Evolutionary conservation across 768 basidiomycete genomes (phyloP), one percentile per base, ranked within the genome.

Genomic region (Nidularia pulvinata): DNA sequence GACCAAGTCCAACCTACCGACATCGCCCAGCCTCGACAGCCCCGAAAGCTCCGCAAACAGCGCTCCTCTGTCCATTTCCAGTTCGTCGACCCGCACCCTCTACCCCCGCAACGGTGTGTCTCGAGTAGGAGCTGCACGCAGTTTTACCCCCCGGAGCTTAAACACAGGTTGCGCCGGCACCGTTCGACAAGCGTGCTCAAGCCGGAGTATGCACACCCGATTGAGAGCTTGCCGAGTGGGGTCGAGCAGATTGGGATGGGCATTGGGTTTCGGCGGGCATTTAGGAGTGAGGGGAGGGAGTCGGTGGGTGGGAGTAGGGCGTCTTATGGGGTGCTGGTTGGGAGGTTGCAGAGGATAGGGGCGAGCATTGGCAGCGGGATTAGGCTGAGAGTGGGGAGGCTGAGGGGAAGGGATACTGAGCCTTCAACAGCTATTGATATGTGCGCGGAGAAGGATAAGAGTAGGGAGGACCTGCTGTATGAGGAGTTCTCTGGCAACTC

Each of bases 171-270:
- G 51, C 50, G 30, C 50, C 64, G 60, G 48, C 62, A 61, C 16
- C 69, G 73, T 37, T 68, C 73, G 44, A 64, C 65, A 50, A 66
- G 70, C 54, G 64, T 70, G 39, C 63, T 72, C 22, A 56, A 67
- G 25, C 51, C 61, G 25, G 33, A 61, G 14, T 62, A 62, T 14
- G 60, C 64, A 16, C 61, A 67, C 42, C 61, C 64, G 4, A 62
- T 65, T 46, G 50, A 62, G 37, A 65, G 75, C 47, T 65, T 84
- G 13, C 83, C 83, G 0, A 60, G 63, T 42, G 79, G 78, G 2
- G 52, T 80, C 16, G 72, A 76, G 62, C 74, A 78, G 42, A 75
- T 79, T 39, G 80, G 80, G 19, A 74, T 71, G 33, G 80, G 84
- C 22, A 83, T 82, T 48, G 81, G 80, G 5, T 83, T 77, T 59